These are phyloP conservation scores for Microascus cirrosus DNA, from an alignment of 2,329 filamentous ascomycete genomes.

Conservation along the genomic window DNA sequence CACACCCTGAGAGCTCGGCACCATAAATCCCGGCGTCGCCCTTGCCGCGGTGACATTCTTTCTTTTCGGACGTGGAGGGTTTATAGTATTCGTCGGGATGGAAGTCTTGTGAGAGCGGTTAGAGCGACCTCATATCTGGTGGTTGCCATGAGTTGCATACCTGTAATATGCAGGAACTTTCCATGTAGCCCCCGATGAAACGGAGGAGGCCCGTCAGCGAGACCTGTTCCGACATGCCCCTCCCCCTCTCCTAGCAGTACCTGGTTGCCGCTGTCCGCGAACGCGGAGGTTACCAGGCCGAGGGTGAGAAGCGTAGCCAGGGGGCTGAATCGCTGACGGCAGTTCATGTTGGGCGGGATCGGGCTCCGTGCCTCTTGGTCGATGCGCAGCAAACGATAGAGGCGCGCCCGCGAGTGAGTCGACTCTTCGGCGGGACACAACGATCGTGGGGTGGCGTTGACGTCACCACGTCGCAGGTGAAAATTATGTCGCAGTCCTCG, in stretches of 20 bases:
- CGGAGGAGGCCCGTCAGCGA: conserved; percentile 6
- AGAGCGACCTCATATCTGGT: not conserved
- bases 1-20: conserved; percentile 79
- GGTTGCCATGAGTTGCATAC: conserved; percentile 31
- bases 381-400: not conserved
- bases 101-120: conserved; percentile 50
- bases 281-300: conserved; percentile 16
- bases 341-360: not conserved
- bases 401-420: not conserved
- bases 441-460: not conserved
- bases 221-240: conserved; percentile 1
- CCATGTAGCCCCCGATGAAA: conserved; percentile 46
- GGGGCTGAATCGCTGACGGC: not conserved
- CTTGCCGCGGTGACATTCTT: conserved; percentile 65
- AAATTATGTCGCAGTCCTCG: not conserved
- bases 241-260: not conserved
- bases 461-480: not conserved
- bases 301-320: conserved; percentile 16
- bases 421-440: not conserved
- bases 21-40: conserved; percentile 75
- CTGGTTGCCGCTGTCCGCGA: conserved; percentile 9
- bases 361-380: not conserved
- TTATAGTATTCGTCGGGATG: conserved; percentile 88
- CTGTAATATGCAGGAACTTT: conserved; percentile 80
- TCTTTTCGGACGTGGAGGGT: conserved; percentile 58